These are phyloP conservation scores for Marvania coccoides DNA, from an alignment of 139 green algal species.

Conservation along the genomic window DNA sequence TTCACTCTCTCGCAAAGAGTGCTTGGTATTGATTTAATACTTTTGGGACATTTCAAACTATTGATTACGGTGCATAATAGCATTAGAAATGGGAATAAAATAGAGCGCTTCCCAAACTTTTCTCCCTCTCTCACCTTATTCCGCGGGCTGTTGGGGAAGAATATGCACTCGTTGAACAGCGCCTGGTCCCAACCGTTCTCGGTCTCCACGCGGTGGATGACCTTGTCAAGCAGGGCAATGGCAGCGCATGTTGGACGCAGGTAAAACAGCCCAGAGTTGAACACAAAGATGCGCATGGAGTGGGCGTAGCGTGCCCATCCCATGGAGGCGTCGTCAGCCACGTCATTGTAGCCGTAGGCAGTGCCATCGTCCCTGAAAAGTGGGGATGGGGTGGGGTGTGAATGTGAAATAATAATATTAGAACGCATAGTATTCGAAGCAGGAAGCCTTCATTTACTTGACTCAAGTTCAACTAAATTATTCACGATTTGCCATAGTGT, in stretches of 20 bases:
- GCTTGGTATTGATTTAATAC: neutral
- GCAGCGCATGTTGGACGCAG: constrained; percentile 38
- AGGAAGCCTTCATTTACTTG: too few relatives aligned
- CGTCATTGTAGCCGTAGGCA: constrained; percentile 56
- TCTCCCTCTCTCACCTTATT: constrained; percentile 11
- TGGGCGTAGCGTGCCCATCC: constrained; percentile 68
- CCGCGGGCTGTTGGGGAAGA: constrained; percentile 38
- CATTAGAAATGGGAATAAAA: too few relatives aligned
- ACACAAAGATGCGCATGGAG: constrained; percentile 71
- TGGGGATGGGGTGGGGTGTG: too few relatives aligned
- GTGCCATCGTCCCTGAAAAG: constrained; percentile 54
- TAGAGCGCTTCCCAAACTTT: too few relatives aligned
- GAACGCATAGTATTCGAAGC: neutral
- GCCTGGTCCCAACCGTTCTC: constrained; percentile 58
- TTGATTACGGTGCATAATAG: too few relatives aligned
- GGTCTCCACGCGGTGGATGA: constrained; percentile 38
- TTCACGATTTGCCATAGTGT: neutral
- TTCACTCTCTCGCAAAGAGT: too few relatives aligned
- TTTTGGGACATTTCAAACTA: neutral
- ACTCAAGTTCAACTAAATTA: too few relatives aligned
- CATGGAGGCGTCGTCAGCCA: constrained; percentile 63
- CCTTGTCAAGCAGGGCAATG: constrained; percentile 47
- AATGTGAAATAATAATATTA: neutral
- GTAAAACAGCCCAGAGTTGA: constrained; percentile 72
- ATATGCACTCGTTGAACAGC: constrained; percentile 58